These are phyloP conservation scores for Platismatia glauca DNA, from an alignment of 495 filamentous ascomycete species.

Conservation along the genomic window DNA sequence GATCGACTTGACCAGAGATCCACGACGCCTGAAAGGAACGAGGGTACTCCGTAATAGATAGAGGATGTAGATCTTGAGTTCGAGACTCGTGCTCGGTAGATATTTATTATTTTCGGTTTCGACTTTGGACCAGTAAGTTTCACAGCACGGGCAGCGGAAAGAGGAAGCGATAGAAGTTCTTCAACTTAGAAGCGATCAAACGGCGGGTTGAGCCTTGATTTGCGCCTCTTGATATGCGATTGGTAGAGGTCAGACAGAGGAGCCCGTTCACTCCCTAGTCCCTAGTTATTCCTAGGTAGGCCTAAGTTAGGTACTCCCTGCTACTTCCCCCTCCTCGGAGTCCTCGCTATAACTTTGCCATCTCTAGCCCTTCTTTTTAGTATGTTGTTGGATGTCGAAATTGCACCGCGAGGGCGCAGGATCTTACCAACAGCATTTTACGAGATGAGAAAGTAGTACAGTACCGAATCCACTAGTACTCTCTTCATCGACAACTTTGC, in stretches of 20 bases:
- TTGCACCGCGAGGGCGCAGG: background rate
- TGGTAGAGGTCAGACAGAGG: background rate
- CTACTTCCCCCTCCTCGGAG: too few species aligned
- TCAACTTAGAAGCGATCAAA: conserved; percentile 2
- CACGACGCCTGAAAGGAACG: background rate
- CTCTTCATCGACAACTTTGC: background rate
- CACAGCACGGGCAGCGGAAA: background rate
- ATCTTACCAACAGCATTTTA: too few species aligned
- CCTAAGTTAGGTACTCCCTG: too few species aligned
- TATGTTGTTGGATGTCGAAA: background rate
- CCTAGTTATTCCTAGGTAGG: too few species aligned
- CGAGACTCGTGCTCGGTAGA: background rate
- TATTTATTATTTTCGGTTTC: too few species aligned
- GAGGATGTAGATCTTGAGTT: background rate
- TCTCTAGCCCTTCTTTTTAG: background rate
- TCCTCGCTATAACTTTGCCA: too few species aligned
- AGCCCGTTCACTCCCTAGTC: too few species aligned
- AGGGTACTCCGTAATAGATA: too few species aligned
- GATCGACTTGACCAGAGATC: background rate
- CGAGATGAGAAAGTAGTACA: background rate
- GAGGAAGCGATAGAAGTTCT: background rate
- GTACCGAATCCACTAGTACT: background rate
- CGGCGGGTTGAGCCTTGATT: background rate
- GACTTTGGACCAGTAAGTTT: background rate
- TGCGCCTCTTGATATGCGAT: background rate